A percentile compares a stretch with the other conserved stretches of the same genome.
Conservation (phyloP, 169 alveolate species). For the Fabrea salina region DNA sequence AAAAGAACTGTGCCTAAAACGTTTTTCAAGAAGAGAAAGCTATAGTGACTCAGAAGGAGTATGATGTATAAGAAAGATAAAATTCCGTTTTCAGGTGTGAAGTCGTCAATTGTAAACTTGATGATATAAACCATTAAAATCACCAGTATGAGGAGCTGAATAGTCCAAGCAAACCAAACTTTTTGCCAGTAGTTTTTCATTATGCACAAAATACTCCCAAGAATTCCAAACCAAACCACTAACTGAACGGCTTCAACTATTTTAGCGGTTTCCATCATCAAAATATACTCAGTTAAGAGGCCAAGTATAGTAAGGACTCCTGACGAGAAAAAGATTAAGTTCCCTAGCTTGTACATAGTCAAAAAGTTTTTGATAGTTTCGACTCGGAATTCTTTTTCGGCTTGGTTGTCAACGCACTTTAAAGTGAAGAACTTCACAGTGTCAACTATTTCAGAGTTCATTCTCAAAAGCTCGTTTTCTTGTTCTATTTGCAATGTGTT, state of each 20-base stretch:
- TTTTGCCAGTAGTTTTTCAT: background rate
- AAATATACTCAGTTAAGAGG: no score
- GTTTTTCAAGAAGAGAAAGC: background rate
- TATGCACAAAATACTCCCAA: no score
- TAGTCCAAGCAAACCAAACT: conserved; percentile 11
- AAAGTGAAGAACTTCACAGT: background rate
- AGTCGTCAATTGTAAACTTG: background rate
- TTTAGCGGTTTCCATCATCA: no score
- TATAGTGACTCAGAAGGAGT: background rate
- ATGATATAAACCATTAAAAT: background rate
- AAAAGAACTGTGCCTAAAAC: background rate
- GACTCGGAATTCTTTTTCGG: background rate
- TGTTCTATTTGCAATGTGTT: no score
- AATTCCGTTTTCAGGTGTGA: background rate
- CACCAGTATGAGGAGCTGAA: background rate
- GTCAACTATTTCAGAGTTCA: conserved; percentile 4
- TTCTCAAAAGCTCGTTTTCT: no score
- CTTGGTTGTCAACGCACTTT: background rate
- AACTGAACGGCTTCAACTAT: no score
- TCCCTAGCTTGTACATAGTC: no score
- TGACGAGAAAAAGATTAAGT: no score
- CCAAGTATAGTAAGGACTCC: no score
- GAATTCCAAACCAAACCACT: no score
- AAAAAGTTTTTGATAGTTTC: background rate
- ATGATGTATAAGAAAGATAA: background rate